phyloP scores from a whole-genome alignment of 2,329 filamentous ascomycete genomes.

The Cercospora nicotianae region DNA sequence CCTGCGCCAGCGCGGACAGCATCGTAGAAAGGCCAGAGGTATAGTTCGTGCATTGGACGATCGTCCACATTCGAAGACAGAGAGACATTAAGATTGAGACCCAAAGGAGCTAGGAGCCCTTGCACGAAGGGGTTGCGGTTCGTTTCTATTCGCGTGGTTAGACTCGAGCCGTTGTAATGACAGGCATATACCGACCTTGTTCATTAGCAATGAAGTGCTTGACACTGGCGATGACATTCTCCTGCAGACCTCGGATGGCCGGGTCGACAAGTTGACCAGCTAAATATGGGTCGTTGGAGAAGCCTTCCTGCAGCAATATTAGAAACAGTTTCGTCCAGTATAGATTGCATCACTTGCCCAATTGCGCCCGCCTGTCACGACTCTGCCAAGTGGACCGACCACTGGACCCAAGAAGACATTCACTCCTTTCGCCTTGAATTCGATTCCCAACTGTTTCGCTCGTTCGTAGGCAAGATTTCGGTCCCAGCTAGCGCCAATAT shows the following conservation, averaged over 20 bases:
- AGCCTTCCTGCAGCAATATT: conserved; percentile 45
- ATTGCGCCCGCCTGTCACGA: conserved; percentile 37
- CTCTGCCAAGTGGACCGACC: conserved; percentile 35
- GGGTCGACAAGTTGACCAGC: conserved; percentile 30
- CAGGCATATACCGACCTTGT: conserved; percentile 20
- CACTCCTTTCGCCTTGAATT: conserved; percentile 36
- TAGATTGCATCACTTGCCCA: conserved; percentile 30
- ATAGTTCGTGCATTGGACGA: conserved; percentile 42
- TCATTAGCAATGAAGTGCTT: conserved; percentile 33
- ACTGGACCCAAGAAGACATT: conserved; percentile 37
- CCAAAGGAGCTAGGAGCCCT: conserved; percentile 23
- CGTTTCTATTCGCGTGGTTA: conserved; percentile 25
- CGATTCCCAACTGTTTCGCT: conserved; percentile 37
- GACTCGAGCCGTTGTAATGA: neutral
- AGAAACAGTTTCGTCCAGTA: conserved; percentile 9
- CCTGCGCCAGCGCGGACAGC: conserved; percentile 71
- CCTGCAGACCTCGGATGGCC: conserved; percentile 32
- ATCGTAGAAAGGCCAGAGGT: conserved; percentile 71
- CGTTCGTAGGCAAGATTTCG: conserved; percentile 36
- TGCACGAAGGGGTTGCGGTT: conserved; percentile 30
- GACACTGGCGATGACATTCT: conserved; percentile 43
- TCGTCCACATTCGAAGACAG: conserved; percentile 49
- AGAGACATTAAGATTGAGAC: conserved; percentile 29
- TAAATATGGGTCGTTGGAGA: conserved; percentile 60
- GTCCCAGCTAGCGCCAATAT: conserved; percentile 43